Percentiles rank a stretch among this genome's conserved stretches.
These are phyloP conservation scores for Suhomyces tanzawaensis DNA, from an alignment of 805 yeast species.

Conservation along the genomic window DNA sequence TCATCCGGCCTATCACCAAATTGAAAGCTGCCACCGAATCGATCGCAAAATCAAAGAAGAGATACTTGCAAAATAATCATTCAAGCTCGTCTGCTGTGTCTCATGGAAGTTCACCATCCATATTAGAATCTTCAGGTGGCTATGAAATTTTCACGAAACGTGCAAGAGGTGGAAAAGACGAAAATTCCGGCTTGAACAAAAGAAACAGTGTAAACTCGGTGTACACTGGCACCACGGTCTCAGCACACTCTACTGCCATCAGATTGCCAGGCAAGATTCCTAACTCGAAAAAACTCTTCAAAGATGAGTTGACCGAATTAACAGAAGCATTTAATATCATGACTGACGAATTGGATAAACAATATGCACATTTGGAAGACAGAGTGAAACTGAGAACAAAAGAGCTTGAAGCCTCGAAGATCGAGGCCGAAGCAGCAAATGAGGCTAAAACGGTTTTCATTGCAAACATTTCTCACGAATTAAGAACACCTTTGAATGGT, in stretches of 20 bases:
- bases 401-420: conserved; percentile 83
- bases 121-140: background rate
- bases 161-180: background rate
- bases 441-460: conserved; percentile 94
- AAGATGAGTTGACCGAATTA: conserved; percentile 85
- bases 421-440: conserved; percentile 90
- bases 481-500: conserved; percentile 94
- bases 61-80: conserved; percentile 3
- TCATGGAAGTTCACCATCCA: background rate
- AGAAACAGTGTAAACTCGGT: conserved; percentile 28
- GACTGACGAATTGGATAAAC: conserved; percentile 84
- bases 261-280: conserved; percentile 38
- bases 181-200: conserved; percentile 2
- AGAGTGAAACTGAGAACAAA: conserved; percentile 82
- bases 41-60: conserved; percentile 46
- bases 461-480: conserved; percentile 90
- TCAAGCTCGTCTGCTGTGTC: background rate
- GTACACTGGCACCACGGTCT: conserved; percentile 32
- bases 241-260: conserved; percentile 41
- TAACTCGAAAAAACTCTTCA: conserved; percentile 46
- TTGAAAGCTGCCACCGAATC: conserved; percentile 81
- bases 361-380: conserved; percentile 82
- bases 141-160: background rate
- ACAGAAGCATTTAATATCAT: conserved; percentile 87
- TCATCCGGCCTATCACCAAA: conserved; percentile 77